Conservation (phyloP, 805 yeast genomes). For the Kuraishia floccosa region DNA sequence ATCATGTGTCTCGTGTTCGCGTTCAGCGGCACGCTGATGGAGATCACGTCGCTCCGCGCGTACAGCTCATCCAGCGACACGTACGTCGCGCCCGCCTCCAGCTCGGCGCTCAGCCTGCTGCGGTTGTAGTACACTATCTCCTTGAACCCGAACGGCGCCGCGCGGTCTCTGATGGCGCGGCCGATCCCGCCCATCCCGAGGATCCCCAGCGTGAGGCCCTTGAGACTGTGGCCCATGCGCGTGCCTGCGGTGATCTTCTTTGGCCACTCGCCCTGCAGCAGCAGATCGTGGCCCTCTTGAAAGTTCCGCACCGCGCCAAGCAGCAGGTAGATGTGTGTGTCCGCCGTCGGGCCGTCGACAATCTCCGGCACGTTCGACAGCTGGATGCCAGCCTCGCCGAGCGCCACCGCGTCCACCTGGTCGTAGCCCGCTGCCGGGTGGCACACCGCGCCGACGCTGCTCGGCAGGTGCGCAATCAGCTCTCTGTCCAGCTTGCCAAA, state of each 20-base stretch:
- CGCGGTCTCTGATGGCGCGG: conserved; percentile 60
- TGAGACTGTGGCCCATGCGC: conserved; percentile 64
- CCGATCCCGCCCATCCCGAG: conserved; percentile 91
- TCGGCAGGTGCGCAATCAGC: conserved; percentile 23
- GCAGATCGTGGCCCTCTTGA: conserved; percentile 41
- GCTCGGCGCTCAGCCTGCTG: conserved; percentile 39
- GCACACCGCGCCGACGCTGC: conserved; percentile 27
- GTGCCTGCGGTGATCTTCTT: conserved; percentile 35
- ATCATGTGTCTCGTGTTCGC: conserved; percentile 57
- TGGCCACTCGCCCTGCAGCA: conserved; percentile 56
- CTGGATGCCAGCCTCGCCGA: conserved; percentile 28
- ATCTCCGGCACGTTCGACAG: conserved; percentile 41
- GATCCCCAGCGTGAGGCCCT: conserved; percentile 66
- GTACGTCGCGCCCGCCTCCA: conserved; percentile 62
- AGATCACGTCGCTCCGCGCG: conserved; percentile 53
- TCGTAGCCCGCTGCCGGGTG: conserved; percentile 53
- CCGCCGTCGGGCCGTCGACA: conserved; percentile 46
- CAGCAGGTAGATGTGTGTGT: conserved; percentile 37
- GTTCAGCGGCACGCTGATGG: conserved; percentile 72
- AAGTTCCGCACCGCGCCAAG: conserved; percentile 46
- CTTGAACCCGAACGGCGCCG: conserved; percentile 66
- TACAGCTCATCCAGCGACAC: conserved; percentile 62
- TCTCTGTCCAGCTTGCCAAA: conserved; percentile 34
- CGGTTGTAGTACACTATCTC: conserved; percentile 69
- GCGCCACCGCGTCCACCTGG: conserved; percentile 29